A percentile compares a stretch with the other conserved stretches of the same genome.
phyloP scores from a whole-genome alignment of 1,284 basidiomycete species.

The Pseudozyma tsukubaensis region DNA sequence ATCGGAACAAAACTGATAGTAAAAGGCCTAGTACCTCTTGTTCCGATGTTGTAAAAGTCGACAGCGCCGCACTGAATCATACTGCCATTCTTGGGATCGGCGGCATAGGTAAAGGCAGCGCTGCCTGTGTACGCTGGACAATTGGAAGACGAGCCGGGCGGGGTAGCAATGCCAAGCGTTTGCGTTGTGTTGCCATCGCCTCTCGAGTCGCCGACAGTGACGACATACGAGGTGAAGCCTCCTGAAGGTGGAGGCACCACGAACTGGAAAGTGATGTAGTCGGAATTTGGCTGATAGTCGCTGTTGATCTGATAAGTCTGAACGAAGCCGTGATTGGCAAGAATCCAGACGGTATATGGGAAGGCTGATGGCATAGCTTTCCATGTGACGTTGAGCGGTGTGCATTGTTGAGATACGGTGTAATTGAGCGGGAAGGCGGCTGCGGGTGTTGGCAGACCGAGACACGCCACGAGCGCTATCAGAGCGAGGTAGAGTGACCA shows the following conservation, averaged over 20 bases:
- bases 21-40: constrained; percentile 51
- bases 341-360: constrained; percentile 56
- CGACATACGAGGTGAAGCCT: constrained; percentile 39
- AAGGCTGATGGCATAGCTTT: constrained; percentile 20
- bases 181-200: constrained; percentile 54
- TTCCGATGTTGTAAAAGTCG: constrained; percentile 50
- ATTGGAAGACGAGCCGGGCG: constrained; percentile 12
- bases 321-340: constrained; percentile 40
- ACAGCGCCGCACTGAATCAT: constrained; percentile 52
- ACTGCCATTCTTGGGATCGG: constrained; percentile 35
- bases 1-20: constrained; percentile 53
- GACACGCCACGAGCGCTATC: constrained; percentile 11
- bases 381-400: constrained; percentile 58
- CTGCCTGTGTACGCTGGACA: constrained; percentile 46
- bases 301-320: constrained; percentile 45
- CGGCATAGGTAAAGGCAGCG: constrained; percentile 42
- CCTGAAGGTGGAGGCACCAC: constrained; percentile 36
- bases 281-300: constrained; percentile 44
- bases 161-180: constrained; percentile 30
- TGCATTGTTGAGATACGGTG: constrained; percentile 51
- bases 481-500: constrained; percentile 11
- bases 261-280: constrained; percentile 54
- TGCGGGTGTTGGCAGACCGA: constrained; percentile 9
- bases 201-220: constrained; percentile 42
- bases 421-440: constrained; percentile 29